phyloP scores from a whole-genome alignment of 23 red algal genomes.

The Gracilaria gracilis region DNA sequence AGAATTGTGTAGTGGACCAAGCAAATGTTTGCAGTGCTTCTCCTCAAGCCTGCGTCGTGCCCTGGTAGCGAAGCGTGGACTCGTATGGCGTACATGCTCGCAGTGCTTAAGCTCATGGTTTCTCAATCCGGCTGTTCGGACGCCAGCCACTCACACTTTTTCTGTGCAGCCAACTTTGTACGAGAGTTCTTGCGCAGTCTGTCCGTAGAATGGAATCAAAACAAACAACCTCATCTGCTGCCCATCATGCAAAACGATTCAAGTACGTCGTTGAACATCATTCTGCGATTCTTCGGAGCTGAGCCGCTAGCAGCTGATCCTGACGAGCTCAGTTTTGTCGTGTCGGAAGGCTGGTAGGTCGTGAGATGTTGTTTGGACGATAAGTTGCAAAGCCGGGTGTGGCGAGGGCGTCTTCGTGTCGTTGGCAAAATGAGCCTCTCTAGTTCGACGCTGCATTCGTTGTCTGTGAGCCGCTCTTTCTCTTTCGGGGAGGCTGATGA shows the following conservation, averaged over 20 bases:
- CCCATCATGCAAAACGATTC: slow-evolving; percentile 66
- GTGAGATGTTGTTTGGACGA: slow-evolving; percentile 39
- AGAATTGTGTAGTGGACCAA: slow-evolving; percentile 59
- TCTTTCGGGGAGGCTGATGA: slow-evolving; percentile 74
- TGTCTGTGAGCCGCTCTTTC: slow-evolving; percentile 17
- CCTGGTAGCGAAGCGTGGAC: slow-evolving; percentile 67
- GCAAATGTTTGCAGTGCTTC: slow-evolving; percentile 25
- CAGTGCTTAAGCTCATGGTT: slow-evolving; percentile 45
- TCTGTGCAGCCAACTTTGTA: slow-evolving; percentile 49
- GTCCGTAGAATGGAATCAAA: slow-evolving; percentile 52
- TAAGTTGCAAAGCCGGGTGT: slow-evolving; percentile 22
- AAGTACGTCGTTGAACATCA: slow-evolving; percentile 43
- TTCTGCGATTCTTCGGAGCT: slow-evolving; percentile 50
- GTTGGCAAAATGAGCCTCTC: slow-evolving; percentile 62
- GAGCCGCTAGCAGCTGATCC: slow-evolving; percentile 4
- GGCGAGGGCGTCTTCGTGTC: slow-evolving; percentile 40
- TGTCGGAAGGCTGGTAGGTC: slow-evolving; percentile 75
- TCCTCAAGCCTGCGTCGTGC: slow-evolving; percentile 54
- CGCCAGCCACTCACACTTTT: neutral
- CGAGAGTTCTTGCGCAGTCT: slow-evolving; percentile 70
- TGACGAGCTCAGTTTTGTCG: slow-evolving; percentile 17
- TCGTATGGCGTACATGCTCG: slow-evolving; percentile 45
- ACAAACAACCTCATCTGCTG: slow-evolving; percentile 54
- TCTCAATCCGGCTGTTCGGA: neutral
- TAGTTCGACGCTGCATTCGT: slow-evolving; percentile 31